Evolutionary conservation across 2,329 filamentous ascomycete genomes (phyloP).

Genomic region (Remersonia thermophila): DNA sequence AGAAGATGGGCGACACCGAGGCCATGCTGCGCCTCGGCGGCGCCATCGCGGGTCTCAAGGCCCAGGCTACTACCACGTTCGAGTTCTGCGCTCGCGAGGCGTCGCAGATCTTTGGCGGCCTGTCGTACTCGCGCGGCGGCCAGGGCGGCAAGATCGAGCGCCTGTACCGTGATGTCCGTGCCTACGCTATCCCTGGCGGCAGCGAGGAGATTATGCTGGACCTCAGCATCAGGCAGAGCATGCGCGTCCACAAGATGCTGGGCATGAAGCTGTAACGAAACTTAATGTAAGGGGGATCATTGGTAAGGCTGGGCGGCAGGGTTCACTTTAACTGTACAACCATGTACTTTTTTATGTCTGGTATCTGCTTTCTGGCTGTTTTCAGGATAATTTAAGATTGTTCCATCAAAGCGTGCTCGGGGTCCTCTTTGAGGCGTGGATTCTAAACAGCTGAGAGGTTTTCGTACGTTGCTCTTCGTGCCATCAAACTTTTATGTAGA

Average conservation of each 20-base stretch:
- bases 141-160: conserved; percentile 94
- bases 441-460: too few relatives aligned
- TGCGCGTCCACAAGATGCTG: conserved; percentile 68
- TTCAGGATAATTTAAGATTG: not conserved
- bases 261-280: conserved; percentile 82
- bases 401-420: not conserved
- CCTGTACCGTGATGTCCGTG: conserved; percentile 86
- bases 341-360: not conserved
- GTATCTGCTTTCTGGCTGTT: not conserved
- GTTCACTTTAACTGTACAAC: not conserved
- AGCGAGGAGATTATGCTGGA: conserved; percentile 99
- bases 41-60: conserved; percentile 86
- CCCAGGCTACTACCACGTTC: conserved; percentile 85
- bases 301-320: not conserved
- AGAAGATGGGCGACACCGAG: conserved; percentile 86
- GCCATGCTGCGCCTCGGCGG: conserved; percentile 93
- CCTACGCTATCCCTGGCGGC: conserved; percentile 91
- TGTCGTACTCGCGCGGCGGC: conserved; percentile 84
- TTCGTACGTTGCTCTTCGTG: too few relatives aligned
- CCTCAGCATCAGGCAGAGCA: conserved; percentile 76
- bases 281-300: not conserved
- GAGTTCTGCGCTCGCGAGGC: conserved; percentile 97
- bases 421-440: too few relatives aligned
- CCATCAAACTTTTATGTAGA: too few relatives aligned
- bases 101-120: conserved; percentile 90